Evolutionary conservation across 2,329 filamentous ascomycete genomes (phyloP), one percentile per base, ranked within the genome.

Genomic region (Xylaria sp.): DNA sequence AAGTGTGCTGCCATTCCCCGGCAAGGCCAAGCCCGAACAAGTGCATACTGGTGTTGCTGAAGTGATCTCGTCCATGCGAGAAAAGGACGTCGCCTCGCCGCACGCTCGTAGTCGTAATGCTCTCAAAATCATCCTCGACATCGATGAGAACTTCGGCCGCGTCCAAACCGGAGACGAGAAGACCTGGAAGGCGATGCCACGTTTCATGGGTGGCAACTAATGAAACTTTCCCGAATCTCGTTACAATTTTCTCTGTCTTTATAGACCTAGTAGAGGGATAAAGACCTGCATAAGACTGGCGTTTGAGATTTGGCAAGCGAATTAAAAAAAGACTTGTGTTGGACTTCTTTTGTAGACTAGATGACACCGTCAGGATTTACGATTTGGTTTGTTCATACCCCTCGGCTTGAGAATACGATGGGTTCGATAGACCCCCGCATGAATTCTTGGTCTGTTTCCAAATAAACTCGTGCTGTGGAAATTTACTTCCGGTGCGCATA

Each of bases 121-220:
- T 12, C 86, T 98, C 75, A 98, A 98, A 87, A 93, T 98, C 75
- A 95, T 98, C 75, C 88, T 98, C 58, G 95, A 98, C 80, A 84
- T 98, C 69, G 95, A 98, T 78, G 91, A 96, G 82, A 92, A 97
- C 79, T 98, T 98, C 84, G 95, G 95, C 70, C 88, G 90, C 74
- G 83, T 92, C 69, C 89, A 88, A 81, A 78, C 92, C 69, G 86
- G 86, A 18, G 82, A 84, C 74, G 82, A 84, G 71, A 79, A 84
- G 75, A 80, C 81, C 40, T 89, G 87, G 87, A 85, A 84, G 77
- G 80, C 82, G 25, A 73, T 89, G 74, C 87, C 87, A 23, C 80
- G 79, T 60, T 78, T 83, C 69, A 85, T 88, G 75, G 82, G 83
- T 74, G 82, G 83, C 44, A 69, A 69, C 10, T 72, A 64, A 70